These are phyloP conservation scores for Ceratocystiopsis sp. DNA, from an alignment of 2,329 filamentous ascomycete genomes.

Conservation along the genomic window DNA sequence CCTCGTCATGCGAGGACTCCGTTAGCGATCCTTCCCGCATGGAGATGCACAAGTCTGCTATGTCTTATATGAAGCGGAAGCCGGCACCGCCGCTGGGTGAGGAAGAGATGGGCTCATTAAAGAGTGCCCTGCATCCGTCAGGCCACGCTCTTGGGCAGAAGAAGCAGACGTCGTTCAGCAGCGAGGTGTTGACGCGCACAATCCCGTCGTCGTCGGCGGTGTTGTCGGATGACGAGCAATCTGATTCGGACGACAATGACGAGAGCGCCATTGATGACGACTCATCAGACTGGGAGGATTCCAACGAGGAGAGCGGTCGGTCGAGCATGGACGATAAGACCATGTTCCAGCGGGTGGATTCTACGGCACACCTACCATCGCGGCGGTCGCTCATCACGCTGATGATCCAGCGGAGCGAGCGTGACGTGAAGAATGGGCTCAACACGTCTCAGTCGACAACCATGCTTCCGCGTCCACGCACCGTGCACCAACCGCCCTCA, in stretches of 20 bases:
- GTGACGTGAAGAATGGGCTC: constrained; percentile 51
- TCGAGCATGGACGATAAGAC: constrained; percentile 66
- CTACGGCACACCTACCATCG: constrained; percentile 67
- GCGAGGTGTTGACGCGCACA: constrained; percentile 52
- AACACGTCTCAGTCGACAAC: constrained; percentile 50
- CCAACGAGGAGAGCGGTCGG: constrained; percentile 62
- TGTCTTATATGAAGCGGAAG: constrained; percentile 15
- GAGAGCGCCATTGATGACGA: constrained; percentile 77
- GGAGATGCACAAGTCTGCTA: constrained; percentile 22
- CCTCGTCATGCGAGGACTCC: constrained; percentile 66
- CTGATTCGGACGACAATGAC: constrained; percentile 53
- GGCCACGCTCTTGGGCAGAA: constrained; percentile 32
- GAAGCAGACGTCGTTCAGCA: constrained; percentile 71
- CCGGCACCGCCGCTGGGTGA: constrained; percentile 23
- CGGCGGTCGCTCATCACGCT: constrained; percentile 79
- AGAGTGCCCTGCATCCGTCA: constrained; percentile 31
- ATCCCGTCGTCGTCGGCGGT: constrained; percentile 34
- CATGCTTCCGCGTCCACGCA: constrained; percentile 46
- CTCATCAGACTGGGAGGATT: constrained; percentile 43
- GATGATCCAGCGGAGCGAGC: constrained; percentile 64
- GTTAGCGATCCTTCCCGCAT: constrained; percentile 42
- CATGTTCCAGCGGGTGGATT: constrained; percentile 83
- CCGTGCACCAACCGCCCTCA: constrained; percentile 26
- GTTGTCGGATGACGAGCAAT: constrained; percentile 33
- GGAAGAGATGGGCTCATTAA: constrained; percentile 55